Base-by-base conservation (phyloP, 352 stramenopile genomes). In the Phytophthora meadii region DNA sequence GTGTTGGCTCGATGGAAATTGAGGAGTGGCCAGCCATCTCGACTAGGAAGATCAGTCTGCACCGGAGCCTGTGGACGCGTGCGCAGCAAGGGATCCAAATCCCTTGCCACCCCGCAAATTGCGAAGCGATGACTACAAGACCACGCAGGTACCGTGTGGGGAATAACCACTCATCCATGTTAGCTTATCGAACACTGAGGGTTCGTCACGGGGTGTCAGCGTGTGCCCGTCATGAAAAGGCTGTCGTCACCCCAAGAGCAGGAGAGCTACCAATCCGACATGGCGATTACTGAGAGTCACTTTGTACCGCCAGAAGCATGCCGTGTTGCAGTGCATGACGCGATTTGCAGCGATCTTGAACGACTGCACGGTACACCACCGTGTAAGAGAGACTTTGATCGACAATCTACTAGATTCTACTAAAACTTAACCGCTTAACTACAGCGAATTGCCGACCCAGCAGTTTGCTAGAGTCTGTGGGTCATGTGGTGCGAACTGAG, bases 261-360 rank as follows among this genome's bases (percentile, higher is more conserved):
- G 45, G 30, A 7, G 30, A 32, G 17, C 41, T 30, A 24, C 56
- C 56, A 64, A 64, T 58, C 56, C 45, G 15, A 52, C 45, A 39
- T 37, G 45, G 14, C 27, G 27, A 24, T 52, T 14, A 14, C n/a
- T 5, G 14, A 24, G 27, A 25, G 45, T 52, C 45, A 39, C 22
- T 52, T 28, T 15, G 6, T 25, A 50, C 22, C 44, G 4, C 24
- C 45, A 39, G 27, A 25, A 52, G 45, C 24, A 50, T 14, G 4
- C 32, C 24, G 40, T 46, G 40, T 46, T 46, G n/a, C 40, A 46
- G 40, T n/a, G 14, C 40, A 46, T 17, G 40, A 11, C 24, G 11
- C 9, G 44, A 50, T 32, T 48, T 48, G 42, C 8, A 19, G 44
- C 15, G n/a, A n/a, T n/a, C n/a, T n/a, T n/a, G n/a, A n/a, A n/a